Conservation (phyloP, 306 rosid genomes). For the Acacia confusa region DNA sequence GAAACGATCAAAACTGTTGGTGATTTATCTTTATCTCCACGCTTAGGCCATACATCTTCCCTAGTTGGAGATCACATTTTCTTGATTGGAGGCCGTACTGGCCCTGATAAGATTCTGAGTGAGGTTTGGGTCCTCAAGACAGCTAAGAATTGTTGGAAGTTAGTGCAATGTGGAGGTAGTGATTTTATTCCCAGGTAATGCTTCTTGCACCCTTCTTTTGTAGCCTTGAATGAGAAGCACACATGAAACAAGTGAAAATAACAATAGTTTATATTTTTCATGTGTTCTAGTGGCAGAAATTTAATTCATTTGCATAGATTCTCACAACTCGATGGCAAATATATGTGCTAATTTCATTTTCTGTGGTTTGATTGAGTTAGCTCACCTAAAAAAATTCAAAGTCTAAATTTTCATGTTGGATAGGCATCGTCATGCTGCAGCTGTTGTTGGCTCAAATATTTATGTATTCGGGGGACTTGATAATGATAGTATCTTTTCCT, state of each 20-base stretch:
- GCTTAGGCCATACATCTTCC: conserved; percentile 77
- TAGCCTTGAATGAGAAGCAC: conserved; percentile 1
- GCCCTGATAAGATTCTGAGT: conserved; percentile 72
- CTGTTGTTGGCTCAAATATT: conserved; percentile 63
- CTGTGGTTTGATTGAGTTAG: conserved; percentile 19
- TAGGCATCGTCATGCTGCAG: conserved; percentile 97
- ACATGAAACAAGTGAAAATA: neutral
- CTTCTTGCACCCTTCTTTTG: conserved; percentile 14
- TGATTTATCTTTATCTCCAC: conserved; percentile 58
- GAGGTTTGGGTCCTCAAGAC: conserved; percentile 72
- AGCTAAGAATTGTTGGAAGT: conserved; percentile 58
- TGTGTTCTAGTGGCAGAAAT: conserved; percentile 9
- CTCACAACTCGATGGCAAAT: conserved; percentile 12
- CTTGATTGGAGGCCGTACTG: conserved; percentile 86
- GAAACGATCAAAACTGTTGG: conserved; percentile 38
- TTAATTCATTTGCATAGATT: conserved; percentile 16
- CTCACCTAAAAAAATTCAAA: conserved; percentile 7
- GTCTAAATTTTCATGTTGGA: conserved; percentile 30
- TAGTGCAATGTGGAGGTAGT: conserved; percentile 52
- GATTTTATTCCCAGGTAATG: conserved; percentile 76
- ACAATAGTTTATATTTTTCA: neutral
- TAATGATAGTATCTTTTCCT: conserved; percentile 62
- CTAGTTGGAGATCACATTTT: conserved; percentile 63
- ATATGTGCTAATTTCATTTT: neutral
- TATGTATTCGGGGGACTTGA: conserved; percentile 93